Base-by-base conservation (phyloP, 768 basidiomycete genomes). In the Pleurotus tuber-regium region DNA sequence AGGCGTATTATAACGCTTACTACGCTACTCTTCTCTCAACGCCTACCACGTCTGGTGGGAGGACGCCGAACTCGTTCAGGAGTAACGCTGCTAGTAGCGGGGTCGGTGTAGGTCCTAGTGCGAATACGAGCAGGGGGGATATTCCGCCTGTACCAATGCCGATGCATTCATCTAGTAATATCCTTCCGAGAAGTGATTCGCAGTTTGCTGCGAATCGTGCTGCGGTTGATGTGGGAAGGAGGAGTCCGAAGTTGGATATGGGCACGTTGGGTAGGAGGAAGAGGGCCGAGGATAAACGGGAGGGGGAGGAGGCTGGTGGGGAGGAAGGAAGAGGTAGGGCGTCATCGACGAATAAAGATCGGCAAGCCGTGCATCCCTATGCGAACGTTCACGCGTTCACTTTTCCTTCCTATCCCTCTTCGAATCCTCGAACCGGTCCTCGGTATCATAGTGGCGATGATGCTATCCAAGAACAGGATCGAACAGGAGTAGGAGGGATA, bases 1-100 rank as follows among this genome's bases (percentile, higher is more conserved):
- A 79, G 16, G 79, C 79, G 35, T 77, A 76, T 53, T 78, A 77
- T 57, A 70, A 77, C 56, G 74, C 79, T 3, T 78, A 78, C 64
- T 81, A 79, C 59, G 66, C 76, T 9, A 70, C 72, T 4, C 57
- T 75, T 11, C 48, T 68, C 19, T 55, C 54, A 39, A 46, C 38
- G n/a, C 44, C 55, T 50, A 41, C 50, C 41, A 29, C 43, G 28
- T 36, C 33, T 54, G 21, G n/a, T 10, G 31, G 8, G 12, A n/a
- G n/a, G n/a, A n/a, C n/a, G n/a, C n/a, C n/a, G n/a, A 25, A 21
- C 28, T 41, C 49, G 35, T 40, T 50, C 21, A 31, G 30, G 31
- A 48, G 26, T 39, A n/a, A 36, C 14, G 18, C 23, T 26, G 16
- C 11, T 2, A 48, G 26, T 39, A n/a, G 49, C 14, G 18, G 23